Base-by-base conservation (phyloP, 345 rosid genomes). In the Melaleuca alternifolia region DNA sequence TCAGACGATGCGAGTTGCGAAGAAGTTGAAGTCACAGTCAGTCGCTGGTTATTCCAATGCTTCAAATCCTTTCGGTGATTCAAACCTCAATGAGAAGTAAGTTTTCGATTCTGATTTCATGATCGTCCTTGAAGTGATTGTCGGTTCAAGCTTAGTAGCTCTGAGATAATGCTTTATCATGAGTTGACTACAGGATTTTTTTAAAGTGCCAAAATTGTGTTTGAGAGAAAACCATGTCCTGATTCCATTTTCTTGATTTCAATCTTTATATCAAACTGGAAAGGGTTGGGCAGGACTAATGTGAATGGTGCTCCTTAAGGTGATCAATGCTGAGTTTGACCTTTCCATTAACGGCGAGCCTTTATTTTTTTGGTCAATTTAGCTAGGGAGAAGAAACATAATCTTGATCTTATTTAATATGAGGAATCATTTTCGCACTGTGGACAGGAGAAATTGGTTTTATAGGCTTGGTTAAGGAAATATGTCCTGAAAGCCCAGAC, bases 1-100 rank as follows among this genome's bases (percentile, higher is more conserved):
- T 79, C 26, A 97, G 99, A 98, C 98, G 11, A 87, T 89, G 92
- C 89, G 92, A 53, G 94, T 91, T 62, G 97, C 99, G 6, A 97
- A 95, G 93, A 96, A 96, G 87, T 89, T 96, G 91, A 97, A 93
- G 93, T 88, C 93, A 1, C 95, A 92, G 57, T 85, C 96, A 0
- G 96, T 94, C 6, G 93, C 98, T 2, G 99, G 99, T 37, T 97
- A 97, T 89, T 95, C 99, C 3, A 97, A 97, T 85, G 98, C 95
- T 91, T 97, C 99, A 0, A 97, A 97, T 85, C 99, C 99, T 6
- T 97, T 97, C 89, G 99, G 99, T 28, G 99, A 97, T 92, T 91
- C 98, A 11, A 96, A 97, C 91, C 97, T 97, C 88, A 96, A 93
- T 76, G 97, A 96, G 88, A 92, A 90, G 99, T 97, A 90, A 90